Evolutionary conservation across 2,329 filamentous ascomycete genomes (phyloP).

Genomic region (Myriosclerotinia duriaeana): DNA sequence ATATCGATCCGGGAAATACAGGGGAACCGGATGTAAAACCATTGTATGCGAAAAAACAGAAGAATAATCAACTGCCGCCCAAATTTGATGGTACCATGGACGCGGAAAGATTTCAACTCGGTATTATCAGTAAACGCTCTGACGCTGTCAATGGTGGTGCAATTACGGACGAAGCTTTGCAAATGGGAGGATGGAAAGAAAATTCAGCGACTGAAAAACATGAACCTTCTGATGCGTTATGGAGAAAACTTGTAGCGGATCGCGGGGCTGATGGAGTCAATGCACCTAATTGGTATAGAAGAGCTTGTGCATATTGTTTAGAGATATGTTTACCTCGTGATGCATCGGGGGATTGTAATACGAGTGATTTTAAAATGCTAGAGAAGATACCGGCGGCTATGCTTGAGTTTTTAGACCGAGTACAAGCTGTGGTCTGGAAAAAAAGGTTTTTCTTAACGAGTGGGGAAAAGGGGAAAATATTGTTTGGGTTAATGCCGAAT

Average conservation of each 20-base stretch:
- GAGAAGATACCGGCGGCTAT: conserved; percentile 13
- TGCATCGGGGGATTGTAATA: conserved; percentile 25
- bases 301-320: conserved; percentile 28
- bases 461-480: background rate
- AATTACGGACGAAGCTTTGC: conserved; percentile 22
- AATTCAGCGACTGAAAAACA: background rate
- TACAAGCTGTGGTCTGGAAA: conserved; percentile 28
- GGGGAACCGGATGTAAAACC: background rate
- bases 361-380: conserved; percentile 20
- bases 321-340: conserved; percentile 11
- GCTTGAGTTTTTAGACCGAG: conserved; percentile 27
- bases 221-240: conserved; percentile 24
- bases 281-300: conserved; percentile 30
- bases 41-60: background rate
- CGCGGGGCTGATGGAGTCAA: conserved; percentile 28
- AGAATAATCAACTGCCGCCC: conserved; percentile 1
- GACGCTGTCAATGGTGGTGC: conserved; percentile 20
- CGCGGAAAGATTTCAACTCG: conserved; percentile 26
- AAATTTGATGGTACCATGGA: conserved; percentile 23
- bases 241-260: conserved; percentile 32
- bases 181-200: conserved; percentile 26
- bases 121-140: conserved; percentile 16
- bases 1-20: background rate
- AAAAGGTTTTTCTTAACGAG: conserved; percentile 25
- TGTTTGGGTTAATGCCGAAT: conserved; percentile 25